Evolutionary conservation across 768 basidiomycete genomes (phyloP), one percentile per base, ranked within the genome.

Genomic region (Suillus ampliporus): DNA sequence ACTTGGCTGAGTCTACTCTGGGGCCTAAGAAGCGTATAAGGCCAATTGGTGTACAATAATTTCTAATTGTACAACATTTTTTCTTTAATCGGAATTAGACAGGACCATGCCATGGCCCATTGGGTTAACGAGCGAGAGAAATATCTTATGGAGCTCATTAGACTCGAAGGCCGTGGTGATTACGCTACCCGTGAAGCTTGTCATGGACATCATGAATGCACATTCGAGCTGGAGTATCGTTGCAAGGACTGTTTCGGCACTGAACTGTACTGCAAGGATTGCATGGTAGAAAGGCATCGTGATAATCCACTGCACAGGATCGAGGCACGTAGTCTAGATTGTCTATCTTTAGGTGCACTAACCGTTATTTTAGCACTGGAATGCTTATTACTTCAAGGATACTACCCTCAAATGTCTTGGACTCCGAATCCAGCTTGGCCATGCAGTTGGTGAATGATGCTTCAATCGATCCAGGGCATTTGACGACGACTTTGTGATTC

Each of bases 401-500:
- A 59, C 56, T 1, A 51, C 58, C 5, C 61, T 72, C 10, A 71
- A 68, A 38, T 21, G n/a, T 5, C 15, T 73, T 0, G 72, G 74
- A 3, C 52, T 73, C 4, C 60, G 57, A 0, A 41, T 71, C 4
- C 70, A 70, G 37, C 62, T 73, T 35, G 72, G 72, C 13, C 73
- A 74, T 44, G 40, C 50, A 0, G 9, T 21, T 13, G 58, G 64
- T 34, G 47, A 61, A 4, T 2, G 4, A 7, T 76, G 77, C 57
- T 21, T 17, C 28, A 48, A 26, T 5, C 48, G 14, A n/a, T 34
- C 15, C 0, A 23, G 38, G 2, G 62, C 59, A 4, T 60, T 61
- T 34, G 19, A 26, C 7, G 66, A 69, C 51, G 47, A 59, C 40
- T 65, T 74, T 19, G 47, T 67, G 15, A 65, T 75, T 0, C 38